These are phyloP conservation scores for Didymella glomerata DNA, from an alignment of 2,329 filamentous ascomycete species.

Conservation along the genomic window DNA sequence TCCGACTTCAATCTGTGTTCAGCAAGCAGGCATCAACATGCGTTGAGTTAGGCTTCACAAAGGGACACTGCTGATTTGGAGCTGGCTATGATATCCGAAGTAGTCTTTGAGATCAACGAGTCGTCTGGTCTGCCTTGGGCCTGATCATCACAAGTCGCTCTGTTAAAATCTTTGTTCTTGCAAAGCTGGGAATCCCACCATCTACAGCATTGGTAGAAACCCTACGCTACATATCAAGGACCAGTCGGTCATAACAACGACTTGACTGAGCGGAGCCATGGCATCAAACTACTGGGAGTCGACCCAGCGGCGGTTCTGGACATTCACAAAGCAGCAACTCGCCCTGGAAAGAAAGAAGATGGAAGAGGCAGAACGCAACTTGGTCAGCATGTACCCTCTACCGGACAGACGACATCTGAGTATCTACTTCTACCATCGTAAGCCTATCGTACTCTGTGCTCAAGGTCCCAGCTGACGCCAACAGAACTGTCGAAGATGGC, in stretches of 20 bases:
- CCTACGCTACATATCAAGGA: background rate
- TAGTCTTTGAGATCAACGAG: background rate
- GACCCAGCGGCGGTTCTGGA: slow-evolving; percentile 89
- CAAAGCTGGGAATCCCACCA: background rate
- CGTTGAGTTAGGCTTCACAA: slow-evolving; percentile 3
- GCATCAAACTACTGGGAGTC: slow-evolving; percentile 97
- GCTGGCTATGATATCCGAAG: background rate
- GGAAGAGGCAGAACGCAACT: slow-evolving; percentile 75
- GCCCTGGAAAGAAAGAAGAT: slow-evolving; percentile 77
- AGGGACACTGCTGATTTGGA: background rate
- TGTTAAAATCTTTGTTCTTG: background rate
- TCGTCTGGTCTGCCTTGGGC: background rate
- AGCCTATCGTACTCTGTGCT: slow-evolving; percentile 4
- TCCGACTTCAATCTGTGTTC: background rate
- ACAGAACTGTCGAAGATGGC: slow-evolving; percentile 77
- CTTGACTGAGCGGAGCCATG: slow-evolving; percentile 62
- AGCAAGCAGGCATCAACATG: background rate
- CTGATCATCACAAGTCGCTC: background rate
- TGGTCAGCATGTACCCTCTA: slow-evolving; percentile 81
- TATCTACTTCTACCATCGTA: slow-evolving; percentile 92
- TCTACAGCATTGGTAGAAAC: background rate
- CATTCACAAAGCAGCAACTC: slow-evolving; percentile 84
- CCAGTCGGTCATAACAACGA: background rate
- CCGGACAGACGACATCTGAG: slow-evolving; percentile 83
- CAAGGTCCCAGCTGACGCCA: slow-evolving; percentile 42